phyloP scores from a whole-genome alignment of 116 monocot species.

The Cymodocea nodosa region DNA sequence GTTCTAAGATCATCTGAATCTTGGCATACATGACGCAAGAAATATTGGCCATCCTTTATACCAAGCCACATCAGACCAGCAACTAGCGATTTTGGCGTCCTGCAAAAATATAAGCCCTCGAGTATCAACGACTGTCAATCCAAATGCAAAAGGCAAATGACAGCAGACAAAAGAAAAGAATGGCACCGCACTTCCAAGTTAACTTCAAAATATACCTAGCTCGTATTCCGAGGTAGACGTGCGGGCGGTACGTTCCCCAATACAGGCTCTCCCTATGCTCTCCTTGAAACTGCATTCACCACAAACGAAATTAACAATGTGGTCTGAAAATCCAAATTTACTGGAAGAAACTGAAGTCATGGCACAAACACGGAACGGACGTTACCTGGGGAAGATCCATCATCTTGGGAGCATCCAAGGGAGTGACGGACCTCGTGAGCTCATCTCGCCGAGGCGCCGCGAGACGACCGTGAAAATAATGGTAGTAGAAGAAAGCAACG shows the following conservation, averaged over 20 bases:
- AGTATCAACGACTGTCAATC: neutral
- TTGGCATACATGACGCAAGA: slow-evolving; percentile 79
- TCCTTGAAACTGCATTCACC: slow-evolving; percentile 63
- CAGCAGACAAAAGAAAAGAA: too few relatives aligned
- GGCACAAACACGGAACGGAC: neutral
- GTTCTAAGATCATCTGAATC: slow-evolving; percentile 76
- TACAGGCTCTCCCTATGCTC: slow-evolving; percentile 87
- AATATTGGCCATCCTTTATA: slow-evolving; percentile 78
- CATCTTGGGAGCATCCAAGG: slow-evolving; percentile 66
- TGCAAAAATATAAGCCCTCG: slow-evolving; percentile 10
- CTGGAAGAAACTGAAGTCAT: too few relatives aligned
- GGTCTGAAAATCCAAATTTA: too few relatives aligned
- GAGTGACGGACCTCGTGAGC: slow-evolving; percentile 46
- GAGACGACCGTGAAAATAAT: slow-evolving; percentile 6
- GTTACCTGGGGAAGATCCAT: slow-evolving; percentile 82
- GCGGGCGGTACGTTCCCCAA: slow-evolving; percentile 93
- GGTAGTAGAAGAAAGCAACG: slow-evolving; percentile 18
- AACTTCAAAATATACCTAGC: slow-evolving; percentile 38
- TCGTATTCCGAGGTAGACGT: slow-evolving; percentile 82
- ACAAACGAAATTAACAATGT: too few relatives aligned
- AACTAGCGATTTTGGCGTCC: slow-evolving; percentile 68
- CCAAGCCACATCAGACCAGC: slow-evolving; percentile 97
- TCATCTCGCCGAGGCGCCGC: slow-evolving; percentile 5
- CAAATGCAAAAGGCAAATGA: too few relatives aligned
- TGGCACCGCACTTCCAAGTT: too few relatives aligned